Conservation (phyloP, 169 alveolate genomes). For the Plasmodium knowlesi region DNA sequence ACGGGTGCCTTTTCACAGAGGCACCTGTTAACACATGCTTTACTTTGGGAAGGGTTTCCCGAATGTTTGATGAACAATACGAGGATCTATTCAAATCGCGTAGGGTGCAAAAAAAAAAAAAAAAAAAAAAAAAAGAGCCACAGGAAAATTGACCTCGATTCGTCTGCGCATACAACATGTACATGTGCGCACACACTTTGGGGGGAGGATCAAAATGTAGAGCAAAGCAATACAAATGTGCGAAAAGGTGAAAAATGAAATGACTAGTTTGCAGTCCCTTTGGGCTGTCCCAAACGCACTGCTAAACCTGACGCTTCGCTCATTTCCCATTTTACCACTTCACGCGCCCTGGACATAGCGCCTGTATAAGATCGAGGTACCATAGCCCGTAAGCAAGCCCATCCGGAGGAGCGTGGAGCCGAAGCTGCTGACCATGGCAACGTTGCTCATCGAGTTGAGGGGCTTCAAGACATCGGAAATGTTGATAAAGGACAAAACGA, state of each 20-base stretch:
- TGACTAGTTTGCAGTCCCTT: not conserved
- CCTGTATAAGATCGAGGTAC: slow-evolving; percentile 32
- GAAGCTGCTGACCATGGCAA: slow-evolving; percentile 58
- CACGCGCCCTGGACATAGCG: not conserved
- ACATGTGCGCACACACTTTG: not conserved
- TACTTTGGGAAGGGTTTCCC: not conserved
- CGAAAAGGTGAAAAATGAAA: not conserved
- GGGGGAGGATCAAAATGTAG: not conserved
- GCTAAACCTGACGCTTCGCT: not conserved
- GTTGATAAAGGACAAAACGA: slow-evolving; percentile 54
- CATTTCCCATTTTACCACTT: not conserved
- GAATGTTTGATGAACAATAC: not conserved
- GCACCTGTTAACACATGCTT: not conserved
- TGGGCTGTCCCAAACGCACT: not conserved
- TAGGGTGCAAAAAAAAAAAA: not conserved
- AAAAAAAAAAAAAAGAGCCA: not conserved
- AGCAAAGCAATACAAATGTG: not conserved
- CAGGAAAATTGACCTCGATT: not conserved
- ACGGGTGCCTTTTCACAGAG: not conserved
- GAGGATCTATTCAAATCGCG: not conserved
- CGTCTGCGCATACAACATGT: not conserved
- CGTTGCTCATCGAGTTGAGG: slow-evolving; percentile 43
- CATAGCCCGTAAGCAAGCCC: slow-evolving; percentile 56
- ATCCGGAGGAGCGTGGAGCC: slow-evolving; percentile 47
- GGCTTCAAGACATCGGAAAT: slow-evolving; percentile 50